A percentile compares a stretch with the other conserved stretches of the same genome.
phyloP scores from a whole-genome alignment of 371 early-diverging fungal genomes.

The Apophysomyces elegans region DNA sequence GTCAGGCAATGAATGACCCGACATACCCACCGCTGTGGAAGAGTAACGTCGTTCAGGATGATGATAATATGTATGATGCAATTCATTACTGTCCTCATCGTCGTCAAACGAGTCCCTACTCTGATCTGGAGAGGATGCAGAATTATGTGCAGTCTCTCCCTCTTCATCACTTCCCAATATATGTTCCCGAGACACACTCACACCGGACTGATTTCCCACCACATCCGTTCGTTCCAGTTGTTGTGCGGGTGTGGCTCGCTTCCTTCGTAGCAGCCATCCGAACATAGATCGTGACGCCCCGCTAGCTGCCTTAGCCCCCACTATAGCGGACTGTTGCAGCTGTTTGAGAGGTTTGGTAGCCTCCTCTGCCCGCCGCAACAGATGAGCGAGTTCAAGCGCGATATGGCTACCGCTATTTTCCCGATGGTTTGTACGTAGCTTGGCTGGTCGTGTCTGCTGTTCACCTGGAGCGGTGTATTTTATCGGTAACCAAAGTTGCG shows the following conservation, averaged over 20 bases:
- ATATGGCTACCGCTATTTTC: slow-evolving; percentile 13
- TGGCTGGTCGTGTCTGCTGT: slow-evolving; percentile 13
- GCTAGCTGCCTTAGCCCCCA: slow-evolving; percentile 3
- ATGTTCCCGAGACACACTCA: slow-evolving; percentile 22
- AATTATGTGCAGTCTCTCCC: too few relatives aligned
- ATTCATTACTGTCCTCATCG: slow-evolving; percentile 1
- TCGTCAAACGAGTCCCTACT: slow-evolving; percentile 3
- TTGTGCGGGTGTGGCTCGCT: background rate
- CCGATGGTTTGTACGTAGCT: background rate
- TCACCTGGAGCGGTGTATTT: slow-evolving; percentile 28
- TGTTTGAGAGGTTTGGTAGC: slow-evolving; percentile 12
- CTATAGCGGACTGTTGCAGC: slow-evolving; percentile 1
- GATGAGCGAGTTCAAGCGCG: slow-evolving; percentile 27
- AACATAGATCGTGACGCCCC: background rate
- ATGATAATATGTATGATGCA: slow-evolving; percentile 31
- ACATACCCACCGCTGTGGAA: slow-evolving; percentile 1
- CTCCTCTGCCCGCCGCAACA: slow-evolving; percentile 33
- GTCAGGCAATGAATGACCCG: background rate
- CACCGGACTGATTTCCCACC: background rate
- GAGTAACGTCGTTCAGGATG: slow-evolving; percentile 34
- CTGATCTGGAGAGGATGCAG: background rate
- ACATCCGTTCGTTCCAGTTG: background rate
- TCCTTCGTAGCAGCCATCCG: background rate
- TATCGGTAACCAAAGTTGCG: slow-evolving; percentile 77
- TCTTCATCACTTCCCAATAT: background rate